Evolutionary conservation across 345 rosid species (phyloP), one percentile per base, ranked within the genome.

Genomic region (Hibiscus mutabilis): DNA sequence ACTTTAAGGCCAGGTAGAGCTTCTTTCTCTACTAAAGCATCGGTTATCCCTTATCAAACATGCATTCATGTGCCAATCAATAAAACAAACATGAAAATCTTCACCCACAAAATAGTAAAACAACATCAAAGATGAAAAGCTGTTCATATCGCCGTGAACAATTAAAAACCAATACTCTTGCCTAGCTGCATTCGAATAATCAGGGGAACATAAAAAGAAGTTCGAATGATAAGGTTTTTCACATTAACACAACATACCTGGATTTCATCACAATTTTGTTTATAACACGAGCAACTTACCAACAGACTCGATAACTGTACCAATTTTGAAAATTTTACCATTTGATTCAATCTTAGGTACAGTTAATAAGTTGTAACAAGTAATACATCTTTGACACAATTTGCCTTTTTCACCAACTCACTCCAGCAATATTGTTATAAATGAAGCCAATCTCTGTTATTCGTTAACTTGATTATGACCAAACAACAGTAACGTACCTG

Each of bases 401-500:
- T 37, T 16, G 21, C 42, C 66, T 74, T 42, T 42, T 49, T 40
- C 33, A 63, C 37, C 58, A 73, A 69, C 61, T 40, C n/a, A 58
- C 67, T 73, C 52, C 52, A 18, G 35, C 44, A 65, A 68, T 21
- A 70, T 57, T 70, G 29, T 72, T 76, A 68, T 71, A 70, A 42
- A 76, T 60, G 73, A 69, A 70, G 65, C 70, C 37, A 74, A 64
- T 71, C 73, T 74, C 80, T 60, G 64, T 79, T 76, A 79, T 74
- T 35, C 69, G 11, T 82, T 83, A 78, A 76, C 75, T 53, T 69
- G 79, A 33, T 75, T 78, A 42, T 44, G 61, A 77, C 29, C 70
- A 75, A 42, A 42, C 46, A 42, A 42, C 46, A 42, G 46, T 42
- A 42, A 9, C 16, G 80, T 71, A 84, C 84, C 88, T 86, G 89